Conservation (phyloP, 2,329 filamentous ascomycete species). For the Cladosporium velox region DNA sequence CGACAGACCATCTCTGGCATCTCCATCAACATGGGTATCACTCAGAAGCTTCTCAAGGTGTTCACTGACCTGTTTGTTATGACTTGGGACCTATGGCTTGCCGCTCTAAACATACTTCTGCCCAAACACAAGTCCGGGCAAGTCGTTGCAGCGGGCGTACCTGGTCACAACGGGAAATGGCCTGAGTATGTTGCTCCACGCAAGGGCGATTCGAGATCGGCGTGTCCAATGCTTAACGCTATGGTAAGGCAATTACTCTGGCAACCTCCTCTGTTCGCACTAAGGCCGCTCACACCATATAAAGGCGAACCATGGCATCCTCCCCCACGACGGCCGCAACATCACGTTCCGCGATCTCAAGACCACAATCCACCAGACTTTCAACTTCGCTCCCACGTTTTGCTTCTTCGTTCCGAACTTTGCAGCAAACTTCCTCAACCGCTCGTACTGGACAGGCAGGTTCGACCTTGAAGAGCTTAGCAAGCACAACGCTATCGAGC, state of each 20-base stretch:
- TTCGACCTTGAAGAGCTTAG: conserved; percentile 33
- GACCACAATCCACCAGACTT: conserved; percentile 31
- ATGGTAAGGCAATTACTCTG: conserved; percentile 24
- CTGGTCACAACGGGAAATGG: conserved; percentile 42
- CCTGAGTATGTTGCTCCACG: conserved; percentile 42
- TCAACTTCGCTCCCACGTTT: conserved; percentile 35
- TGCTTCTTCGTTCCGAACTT: conserved; percentile 35
- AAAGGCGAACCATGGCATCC: conserved; percentile 33
- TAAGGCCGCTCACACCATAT: background rate
- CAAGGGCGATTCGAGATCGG: conserved; percentile 38
- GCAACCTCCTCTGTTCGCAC: background rate
- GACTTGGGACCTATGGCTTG: conserved; percentile 43
- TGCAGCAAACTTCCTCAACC: conserved; percentile 32
- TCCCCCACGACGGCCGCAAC: conserved; percentile 35
- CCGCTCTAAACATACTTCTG: conserved; percentile 42
- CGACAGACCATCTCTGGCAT: background rate
- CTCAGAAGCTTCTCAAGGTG: conserved; percentile 17
- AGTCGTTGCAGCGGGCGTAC: conserved; percentile 39
- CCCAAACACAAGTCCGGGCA: conserved; percentile 40
- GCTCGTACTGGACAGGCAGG: conserved; percentile 31
- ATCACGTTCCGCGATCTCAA: conserved; percentile 33
- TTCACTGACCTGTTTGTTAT: conserved; percentile 43
- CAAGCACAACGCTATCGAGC: conserved; percentile 34
- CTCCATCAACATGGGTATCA: conserved; percentile 5
- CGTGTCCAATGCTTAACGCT: conserved; percentile 35